Conservation (phyloP, 2,329 filamentous ascomycete genomes). For the Alternaria sp. region DNA sequence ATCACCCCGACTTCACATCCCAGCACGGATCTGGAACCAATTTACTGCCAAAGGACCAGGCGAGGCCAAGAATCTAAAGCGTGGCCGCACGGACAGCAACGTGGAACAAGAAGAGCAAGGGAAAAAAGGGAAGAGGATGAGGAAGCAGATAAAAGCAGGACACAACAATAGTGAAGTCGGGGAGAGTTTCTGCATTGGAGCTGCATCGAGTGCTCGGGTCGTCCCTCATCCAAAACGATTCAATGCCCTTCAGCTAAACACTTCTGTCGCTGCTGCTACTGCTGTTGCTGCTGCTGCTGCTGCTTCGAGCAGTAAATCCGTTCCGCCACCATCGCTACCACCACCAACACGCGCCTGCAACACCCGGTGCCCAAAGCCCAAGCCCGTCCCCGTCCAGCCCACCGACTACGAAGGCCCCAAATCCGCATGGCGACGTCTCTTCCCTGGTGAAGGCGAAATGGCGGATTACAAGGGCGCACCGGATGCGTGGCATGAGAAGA, state of each 20-base stretch:
- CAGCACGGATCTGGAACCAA: neutral
- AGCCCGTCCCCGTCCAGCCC: too few relatives aligned
- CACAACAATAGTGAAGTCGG: too few relatives aligned
- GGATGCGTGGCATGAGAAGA: constrained; percentile 8
- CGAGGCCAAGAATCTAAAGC: neutral
- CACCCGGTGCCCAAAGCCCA: too few relatives aligned
- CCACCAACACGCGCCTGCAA: too few relatives aligned
- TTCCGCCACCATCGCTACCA: neutral
- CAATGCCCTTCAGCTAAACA: too few relatives aligned
- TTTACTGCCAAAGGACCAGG: neutral
- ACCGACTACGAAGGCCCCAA: neutral
- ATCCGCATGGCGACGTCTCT: neutral
- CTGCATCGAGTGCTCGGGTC: too few relatives aligned
- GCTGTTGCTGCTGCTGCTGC: neutral
- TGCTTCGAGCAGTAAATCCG: neutral
- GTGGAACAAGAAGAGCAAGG: too few relatives aligned
- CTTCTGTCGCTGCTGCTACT: too few relatives aligned
- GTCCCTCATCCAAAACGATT: too few relatives aligned
- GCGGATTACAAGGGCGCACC: neutral
- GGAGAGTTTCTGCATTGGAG: too few relatives aligned
- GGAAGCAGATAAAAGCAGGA: too few relatives aligned
- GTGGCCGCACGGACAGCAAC: neutral
- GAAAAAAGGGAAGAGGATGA: too few relatives aligned
- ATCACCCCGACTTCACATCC: neutral
- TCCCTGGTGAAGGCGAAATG: neutral